Percentiles rank a stretch among this genome's conserved stretches.
Conservation (phyloP, 192 early-diverging fungal species). For the Diversispora epigaea region DNA sequence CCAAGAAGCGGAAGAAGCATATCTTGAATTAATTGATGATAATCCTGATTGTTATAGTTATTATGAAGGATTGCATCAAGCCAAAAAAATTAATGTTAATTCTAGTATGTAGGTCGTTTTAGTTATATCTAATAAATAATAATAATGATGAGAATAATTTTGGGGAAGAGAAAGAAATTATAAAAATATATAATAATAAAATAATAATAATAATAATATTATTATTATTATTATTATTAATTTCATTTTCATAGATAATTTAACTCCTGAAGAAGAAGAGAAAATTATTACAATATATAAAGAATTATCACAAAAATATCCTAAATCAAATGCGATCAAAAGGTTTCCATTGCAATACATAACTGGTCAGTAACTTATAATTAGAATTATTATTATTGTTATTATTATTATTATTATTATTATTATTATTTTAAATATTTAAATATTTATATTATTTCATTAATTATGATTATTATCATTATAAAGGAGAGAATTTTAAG, state of each 20-base stretch:
- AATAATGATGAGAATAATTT: background rate
- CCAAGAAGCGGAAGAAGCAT: slow-evolving; percentile 73
- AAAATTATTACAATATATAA: slow-evolving; percentile 36
- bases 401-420: no score
- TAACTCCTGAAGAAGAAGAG: slow-evolving; percentile 36
- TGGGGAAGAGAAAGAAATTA: background rate
- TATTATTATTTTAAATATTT: no score
- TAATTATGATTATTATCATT: background rate
- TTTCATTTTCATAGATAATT: slow-evolving; percentile 2
- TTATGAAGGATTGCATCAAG: slow-evolving; percentile 61
- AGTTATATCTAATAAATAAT: background rate
- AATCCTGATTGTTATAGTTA: slow-evolving; percentile 84
- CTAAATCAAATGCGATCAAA: slow-evolving; percentile 78
- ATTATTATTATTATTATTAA: background rate
- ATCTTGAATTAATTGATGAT: slow-evolving; percentile 69
- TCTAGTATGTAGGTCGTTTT: slow-evolving; percentile 39
- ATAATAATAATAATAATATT: no score
- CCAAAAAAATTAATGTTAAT: slow-evolving; percentile 47
- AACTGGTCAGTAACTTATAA: slow-evolving; percentile 39
- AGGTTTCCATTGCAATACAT: slow-evolving; percentile 75
- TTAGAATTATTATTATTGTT: background rate
- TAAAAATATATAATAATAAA: no score
- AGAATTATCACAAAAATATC: slow-evolving; percentile 65
- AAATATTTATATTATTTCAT: no score
- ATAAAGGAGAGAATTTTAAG: slow-evolving; percentile 57